A percentile compares a stretch with the other conserved stretches of the same genome.
Evolutionary conservation across 2,329 filamentous ascomycete species (phyloP).

Genomic region (Dactylellina parvicollis): DNA sequence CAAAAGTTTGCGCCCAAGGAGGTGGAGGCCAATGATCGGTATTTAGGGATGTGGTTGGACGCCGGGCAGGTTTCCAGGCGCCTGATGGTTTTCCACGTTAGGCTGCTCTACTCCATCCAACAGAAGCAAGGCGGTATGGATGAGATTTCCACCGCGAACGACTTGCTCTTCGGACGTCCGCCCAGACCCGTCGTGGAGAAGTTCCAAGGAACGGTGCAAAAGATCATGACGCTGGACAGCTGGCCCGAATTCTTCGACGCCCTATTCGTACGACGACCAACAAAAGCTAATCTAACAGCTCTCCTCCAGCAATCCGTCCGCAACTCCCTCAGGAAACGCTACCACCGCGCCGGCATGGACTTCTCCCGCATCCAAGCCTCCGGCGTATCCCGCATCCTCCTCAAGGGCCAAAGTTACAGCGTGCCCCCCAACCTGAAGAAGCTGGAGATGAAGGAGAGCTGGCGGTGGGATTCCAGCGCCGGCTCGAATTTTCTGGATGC

Average conservation of each 20-base stretch:
- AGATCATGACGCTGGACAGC: slow-evolving; percentile 31
- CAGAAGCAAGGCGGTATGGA: slow-evolving; percentile 32
- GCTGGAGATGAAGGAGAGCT: slow-evolving; percentile 43
- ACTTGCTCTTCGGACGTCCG: slow-evolving; percentile 40
- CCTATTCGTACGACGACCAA: slow-evolving; percentile 30
- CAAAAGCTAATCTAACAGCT: slow-evolving; percentile 14
- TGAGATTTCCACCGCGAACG: slow-evolving; percentile 44
- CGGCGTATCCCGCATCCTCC: slow-evolving; percentile 41
- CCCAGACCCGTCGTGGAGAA: slow-evolving; percentile 37
- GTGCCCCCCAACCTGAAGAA: slow-evolving; percentile 39
- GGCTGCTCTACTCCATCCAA: slow-evolving; percentile 32
- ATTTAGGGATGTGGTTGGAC: slow-evolving; percentile 31
- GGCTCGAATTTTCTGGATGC: slow-evolving; percentile 26
- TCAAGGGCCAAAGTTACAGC: slow-evolving; percentile 39
- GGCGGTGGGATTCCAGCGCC: slow-evolving; percentile 28
- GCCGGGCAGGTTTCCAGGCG: slow-evolving; percentile 35
- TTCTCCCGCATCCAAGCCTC: slow-evolving; percentile 42
- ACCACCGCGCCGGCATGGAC: slow-evolving; percentile 42
- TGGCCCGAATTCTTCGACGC: slow-evolving; percentile 50
- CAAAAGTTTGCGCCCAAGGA: slow-evolving; percentile 8
- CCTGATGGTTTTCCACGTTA: slow-evolving; percentile 42
- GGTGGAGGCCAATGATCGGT: slow-evolving; percentile 26
- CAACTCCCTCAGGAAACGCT: slow-evolving; percentile 40
- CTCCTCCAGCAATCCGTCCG: slow-evolving; percentile 41
- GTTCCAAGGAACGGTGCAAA: slow-evolving; percentile 43